phyloP scores from a whole-genome alignment of 2,329 filamentous ascomycete species.

The Fusarium staphyleae region DNA sequence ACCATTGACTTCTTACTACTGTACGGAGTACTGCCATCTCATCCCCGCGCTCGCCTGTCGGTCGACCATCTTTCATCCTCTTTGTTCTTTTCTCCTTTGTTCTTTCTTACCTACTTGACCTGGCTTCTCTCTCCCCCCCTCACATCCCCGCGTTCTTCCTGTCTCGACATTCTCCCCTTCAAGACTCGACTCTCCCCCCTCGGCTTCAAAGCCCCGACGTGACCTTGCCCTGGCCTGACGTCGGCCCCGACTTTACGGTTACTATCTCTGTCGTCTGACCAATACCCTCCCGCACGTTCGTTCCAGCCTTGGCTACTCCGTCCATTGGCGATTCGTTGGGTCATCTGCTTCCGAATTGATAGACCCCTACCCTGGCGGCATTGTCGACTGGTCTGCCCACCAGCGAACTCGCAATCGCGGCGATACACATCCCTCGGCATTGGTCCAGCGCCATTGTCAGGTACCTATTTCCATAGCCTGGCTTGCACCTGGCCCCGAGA shows the following conservation, averaged over 20 bases:
- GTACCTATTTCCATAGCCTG: slow-evolving; percentile 8
- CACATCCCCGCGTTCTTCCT: slow-evolving; percentile 1
- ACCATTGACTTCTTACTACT: slow-evolving; percentile 26
- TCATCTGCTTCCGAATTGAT: slow-evolving; percentile 35
- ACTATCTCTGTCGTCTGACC: slow-evolving; percentile 32
- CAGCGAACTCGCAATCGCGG: slow-evolving; percentile 17
- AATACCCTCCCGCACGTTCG: slow-evolving; percentile 29
- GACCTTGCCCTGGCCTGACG: slow-evolving; percentile 18
- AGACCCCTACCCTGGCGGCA: slow-evolving; percentile 30
- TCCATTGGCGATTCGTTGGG: slow-evolving; percentile 29
- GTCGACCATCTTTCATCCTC: slow-evolving; percentile 16
- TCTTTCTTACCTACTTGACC: too few species aligned
- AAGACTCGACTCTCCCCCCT: background rate
- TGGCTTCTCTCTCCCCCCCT: slow-evolving; percentile 3
- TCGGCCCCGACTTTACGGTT: slow-evolving; percentile 31
- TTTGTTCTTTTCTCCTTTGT: slow-evolving; percentile 13
- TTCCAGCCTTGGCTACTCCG: slow-evolving; percentile 26
- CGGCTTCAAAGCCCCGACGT: slow-evolving; percentile 3
- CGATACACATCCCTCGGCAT: slow-evolving; percentile 25
- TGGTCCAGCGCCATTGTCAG: slow-evolving; percentile 8
- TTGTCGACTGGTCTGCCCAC: slow-evolving; percentile 32
- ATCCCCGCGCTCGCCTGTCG: slow-evolving; percentile 25
- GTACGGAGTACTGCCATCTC: slow-evolving; percentile 6
- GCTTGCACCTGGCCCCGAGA: slow-evolving; percentile 15
- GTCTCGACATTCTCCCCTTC: background rate